Conservation (phyloP, 1,284 basidiomycete species). For the Fomitopsis palustris region DNA sequence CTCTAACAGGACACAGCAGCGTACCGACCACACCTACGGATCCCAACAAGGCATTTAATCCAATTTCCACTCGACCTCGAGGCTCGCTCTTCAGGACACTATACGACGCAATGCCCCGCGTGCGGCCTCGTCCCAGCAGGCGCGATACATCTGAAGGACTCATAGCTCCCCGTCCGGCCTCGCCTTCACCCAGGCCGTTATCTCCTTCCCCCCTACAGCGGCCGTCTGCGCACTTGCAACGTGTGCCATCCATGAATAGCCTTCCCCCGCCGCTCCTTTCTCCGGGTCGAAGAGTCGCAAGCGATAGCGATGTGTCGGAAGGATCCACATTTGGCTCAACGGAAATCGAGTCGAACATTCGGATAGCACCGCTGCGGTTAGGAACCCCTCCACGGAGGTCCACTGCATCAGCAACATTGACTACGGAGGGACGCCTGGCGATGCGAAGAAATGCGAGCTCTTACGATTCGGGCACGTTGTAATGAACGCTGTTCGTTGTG, state of each 20-base stretch:
- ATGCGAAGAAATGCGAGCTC: constrained; percentile 24
- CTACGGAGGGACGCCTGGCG: constrained; percentile 16
- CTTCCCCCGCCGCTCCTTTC: constrained; percentile 21
- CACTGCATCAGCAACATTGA: constrained; percentile 8
- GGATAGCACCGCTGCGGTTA: constrained; percentile 16
- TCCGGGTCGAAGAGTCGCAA: constrained; percentile 19
- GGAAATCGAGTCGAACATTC: constrained; percentile 3
- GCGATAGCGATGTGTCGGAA: constrained; percentile 14
- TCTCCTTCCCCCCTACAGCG: constrained; percentile 15
- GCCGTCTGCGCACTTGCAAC: constrained; percentile 9
- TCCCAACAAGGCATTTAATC: constrained; percentile 9
- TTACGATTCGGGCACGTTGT: constrained; percentile 2
- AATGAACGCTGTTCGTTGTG: neutral
- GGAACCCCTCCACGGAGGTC: constrained; percentile 20
- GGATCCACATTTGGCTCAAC: constrained; percentile 5
- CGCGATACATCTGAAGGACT: constrained; percentile 31
- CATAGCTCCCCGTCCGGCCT: constrained; percentile 29
- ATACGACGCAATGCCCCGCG: constrained; percentile 26
- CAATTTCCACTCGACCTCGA: constrained; percentile 15
- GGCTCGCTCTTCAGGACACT: constrained; percentile 32
- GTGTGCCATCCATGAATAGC: constrained; percentile 20
- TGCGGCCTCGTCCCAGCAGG: constrained; percentile 23
- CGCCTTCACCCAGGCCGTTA: constrained; percentile 10
- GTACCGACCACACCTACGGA: constrained; percentile 22
- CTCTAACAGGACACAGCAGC: constrained; percentile 7